phyloP scores from a whole-genome alignment of 345 rosid genomes.

The Hirschfeldia incana region DNA sequence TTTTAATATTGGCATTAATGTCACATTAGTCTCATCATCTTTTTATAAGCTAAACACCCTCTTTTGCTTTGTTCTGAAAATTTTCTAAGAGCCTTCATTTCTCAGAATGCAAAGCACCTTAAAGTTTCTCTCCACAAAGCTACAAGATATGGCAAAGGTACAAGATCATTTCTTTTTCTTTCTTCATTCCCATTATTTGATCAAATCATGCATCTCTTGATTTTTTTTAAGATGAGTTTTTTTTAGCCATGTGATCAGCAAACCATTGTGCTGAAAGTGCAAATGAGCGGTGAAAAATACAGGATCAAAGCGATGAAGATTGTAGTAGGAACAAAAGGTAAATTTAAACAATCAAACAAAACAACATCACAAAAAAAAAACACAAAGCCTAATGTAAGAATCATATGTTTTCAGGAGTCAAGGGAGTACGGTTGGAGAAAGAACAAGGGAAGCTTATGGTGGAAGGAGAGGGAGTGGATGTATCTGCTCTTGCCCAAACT shows the following conservation, averaged over 20 bases:
- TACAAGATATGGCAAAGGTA: conserved; percentile 16
- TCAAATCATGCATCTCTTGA: neutral
- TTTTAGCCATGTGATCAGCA: conserved; percentile 1
- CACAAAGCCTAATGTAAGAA: neutral
- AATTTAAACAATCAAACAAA: neutral
- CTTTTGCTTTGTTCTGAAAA: conserved; percentile 1
- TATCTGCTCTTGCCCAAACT: neutral
- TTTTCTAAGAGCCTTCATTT: neutral
- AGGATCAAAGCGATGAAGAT: neutral
- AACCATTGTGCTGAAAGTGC: neutral
- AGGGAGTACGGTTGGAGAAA: neutral
- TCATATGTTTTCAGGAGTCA: conserved; percentile 16
- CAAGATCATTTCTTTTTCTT: neutral
- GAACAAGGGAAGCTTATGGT: neutral
- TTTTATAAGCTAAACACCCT: neutral
- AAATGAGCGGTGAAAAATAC: neutral
- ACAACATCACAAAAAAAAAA: neutral
- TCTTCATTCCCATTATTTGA: neutral
- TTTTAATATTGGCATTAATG: neutral
- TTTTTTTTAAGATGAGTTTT: conserved; percentile 4
- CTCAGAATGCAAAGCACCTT: neutral
- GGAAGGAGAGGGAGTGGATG: conserved; percentile 1
- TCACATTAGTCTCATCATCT: neutral
- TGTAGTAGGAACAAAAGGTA: neutral
- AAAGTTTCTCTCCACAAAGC: neutral